These are phyloP conservation scores for Rutstroemia sydowiana DNA, from an alignment of 2,329 filamentous ascomycete species.

Conservation along the genomic window DNA sequence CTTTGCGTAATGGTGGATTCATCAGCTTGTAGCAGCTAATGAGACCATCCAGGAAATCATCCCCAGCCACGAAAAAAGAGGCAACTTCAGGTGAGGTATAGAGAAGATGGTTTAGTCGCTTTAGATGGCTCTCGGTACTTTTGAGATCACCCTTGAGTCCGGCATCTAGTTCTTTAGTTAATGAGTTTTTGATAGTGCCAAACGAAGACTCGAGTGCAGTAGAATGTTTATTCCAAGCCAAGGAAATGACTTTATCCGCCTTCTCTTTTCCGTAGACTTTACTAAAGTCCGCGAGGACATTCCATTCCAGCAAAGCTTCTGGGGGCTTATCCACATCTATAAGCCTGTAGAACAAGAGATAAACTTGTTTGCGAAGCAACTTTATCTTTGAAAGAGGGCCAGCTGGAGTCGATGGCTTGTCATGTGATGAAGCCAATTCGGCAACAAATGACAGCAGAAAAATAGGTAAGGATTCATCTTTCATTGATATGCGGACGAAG, in stretches of 20 bases:
- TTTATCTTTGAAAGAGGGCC: constrained; percentile 30
- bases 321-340: constrained; percentile 40
- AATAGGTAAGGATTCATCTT: constrained; percentile 49
- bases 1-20: constrained; percentile 55
- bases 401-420: constrained; percentile 4
- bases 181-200: constrained; percentile 49
- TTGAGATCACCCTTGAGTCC: constrained; percentile 49
- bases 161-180: constrained; percentile 57
- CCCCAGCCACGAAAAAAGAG: constrained; percentile 68
- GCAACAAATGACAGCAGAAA: constrained; percentile 65
- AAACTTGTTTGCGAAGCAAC: constrained; percentile 54
- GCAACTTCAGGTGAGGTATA: constrained; percentile 51
- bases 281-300: constrained; percentile 61
- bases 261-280: constrained; percentile 59
- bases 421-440: constrained; percentile 39
- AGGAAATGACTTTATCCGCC: constrained; percentile 41
- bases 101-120: constrained; percentile 55
- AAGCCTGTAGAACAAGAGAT: constrained; percentile 55
- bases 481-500: constrained; percentile 43
- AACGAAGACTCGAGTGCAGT: constrained; percentile 46
- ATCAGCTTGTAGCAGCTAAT: constrained; percentile 57
- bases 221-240: constrained; percentile 46
- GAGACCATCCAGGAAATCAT: constrained; percentile 78
- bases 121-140: constrained; percentile 46
- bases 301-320: constrained; percentile 50